phyloP scores from a whole-genome alignment of 768 basidiomycete genomes.

The Tylopilus rubrobrunneus region DNA sequence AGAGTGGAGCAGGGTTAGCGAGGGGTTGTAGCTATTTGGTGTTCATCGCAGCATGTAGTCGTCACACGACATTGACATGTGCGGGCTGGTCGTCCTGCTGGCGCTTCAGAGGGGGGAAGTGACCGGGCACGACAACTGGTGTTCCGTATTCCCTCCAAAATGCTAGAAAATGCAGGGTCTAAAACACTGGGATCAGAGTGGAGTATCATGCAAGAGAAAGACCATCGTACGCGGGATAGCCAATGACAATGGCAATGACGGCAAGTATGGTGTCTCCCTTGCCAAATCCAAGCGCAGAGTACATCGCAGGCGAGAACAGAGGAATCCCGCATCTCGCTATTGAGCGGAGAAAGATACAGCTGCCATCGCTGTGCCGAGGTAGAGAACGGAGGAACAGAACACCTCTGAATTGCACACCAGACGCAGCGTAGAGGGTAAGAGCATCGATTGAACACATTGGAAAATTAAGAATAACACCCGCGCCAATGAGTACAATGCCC shows the following conservation, averaged over 20 bases:
- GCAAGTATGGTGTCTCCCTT: slow-evolving; percentile 68
- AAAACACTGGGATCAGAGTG: slow-evolving; percentile 36
- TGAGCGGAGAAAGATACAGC: slow-evolving; percentile 61
- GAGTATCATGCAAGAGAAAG: neutral
- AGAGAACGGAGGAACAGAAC: too few relatives aligned
- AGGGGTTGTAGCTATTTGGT: too few relatives aligned
- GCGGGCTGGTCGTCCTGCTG: too few relatives aligned
- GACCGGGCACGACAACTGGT: slow-evolving; percentile 37
- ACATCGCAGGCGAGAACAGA: slow-evolving; percentile 75
- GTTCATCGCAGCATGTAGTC: too few relatives aligned
- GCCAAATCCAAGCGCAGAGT: slow-evolving; percentile 59
- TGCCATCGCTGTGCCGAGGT: too few relatives aligned
- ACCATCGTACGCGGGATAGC: slow-evolving; percentile 45
- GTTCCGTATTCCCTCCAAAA: slow-evolving; percentile 40
- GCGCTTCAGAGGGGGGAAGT: too few relatives aligned
- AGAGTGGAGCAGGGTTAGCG: too few relatives aligned
- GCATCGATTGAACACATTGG: slow-evolving; percentile 47
- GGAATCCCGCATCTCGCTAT: slow-evolving; percentile 73
- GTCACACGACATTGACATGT: too few relatives aligned
- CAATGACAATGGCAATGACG: slow-evolving; percentile 50
- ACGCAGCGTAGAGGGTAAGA: slow-evolving; percentile 65
- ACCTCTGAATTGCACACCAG: slow-evolving; percentile 38
- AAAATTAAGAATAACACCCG: too few relatives aligned
- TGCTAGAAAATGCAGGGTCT: slow-evolving; percentile 39
- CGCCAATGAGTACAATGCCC: too few relatives aligned